Conservation (phyloP, 164 flowering plant genomes). For the Malania oleifera region DNA sequence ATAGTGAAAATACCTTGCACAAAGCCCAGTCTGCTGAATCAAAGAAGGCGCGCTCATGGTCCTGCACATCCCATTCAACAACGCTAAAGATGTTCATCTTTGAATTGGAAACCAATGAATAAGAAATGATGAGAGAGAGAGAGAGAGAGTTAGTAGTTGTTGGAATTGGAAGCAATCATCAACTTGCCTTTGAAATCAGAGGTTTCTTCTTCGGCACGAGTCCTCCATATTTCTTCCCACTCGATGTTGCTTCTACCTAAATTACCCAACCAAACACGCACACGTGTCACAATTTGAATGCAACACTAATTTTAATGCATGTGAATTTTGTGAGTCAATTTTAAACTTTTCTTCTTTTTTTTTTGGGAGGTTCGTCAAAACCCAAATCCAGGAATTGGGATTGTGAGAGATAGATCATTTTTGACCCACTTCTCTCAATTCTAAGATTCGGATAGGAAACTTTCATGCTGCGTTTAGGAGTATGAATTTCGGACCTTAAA, state of each 20-base stretch:
- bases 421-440: too few species aligned
- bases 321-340: too few species aligned
- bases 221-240: constrained; percentile 57
- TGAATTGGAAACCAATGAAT: not conserved
- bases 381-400: too few species aligned
- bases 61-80: constrained; percentile 26
- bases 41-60: constrained; percentile 63
- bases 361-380: too few species aligned
- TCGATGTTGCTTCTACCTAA: constrained; percentile 22
- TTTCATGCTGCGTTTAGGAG: too few species aligned
- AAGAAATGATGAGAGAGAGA: not conserved
- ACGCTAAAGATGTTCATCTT: not conserved
- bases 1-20: constrained; percentile 58
- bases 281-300: too few species aligned
- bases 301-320: too few species aligned
- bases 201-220: constrained; percentile 84
- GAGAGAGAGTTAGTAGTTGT: not conserved
- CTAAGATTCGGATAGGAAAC: too few species aligned
- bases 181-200: constrained; percentile 63
- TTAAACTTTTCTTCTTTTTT: too few species aligned
- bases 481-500: too few species aligned
- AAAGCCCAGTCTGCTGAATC: constrained; percentile 95
- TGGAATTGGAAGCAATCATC: not conserved
- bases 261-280: too few species aligned
- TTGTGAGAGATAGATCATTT: too few species aligned